Conservation (phyloP, 2,329 filamentous ascomycete genomes). For the Berkeleyomyces rouxiae region DNA sequence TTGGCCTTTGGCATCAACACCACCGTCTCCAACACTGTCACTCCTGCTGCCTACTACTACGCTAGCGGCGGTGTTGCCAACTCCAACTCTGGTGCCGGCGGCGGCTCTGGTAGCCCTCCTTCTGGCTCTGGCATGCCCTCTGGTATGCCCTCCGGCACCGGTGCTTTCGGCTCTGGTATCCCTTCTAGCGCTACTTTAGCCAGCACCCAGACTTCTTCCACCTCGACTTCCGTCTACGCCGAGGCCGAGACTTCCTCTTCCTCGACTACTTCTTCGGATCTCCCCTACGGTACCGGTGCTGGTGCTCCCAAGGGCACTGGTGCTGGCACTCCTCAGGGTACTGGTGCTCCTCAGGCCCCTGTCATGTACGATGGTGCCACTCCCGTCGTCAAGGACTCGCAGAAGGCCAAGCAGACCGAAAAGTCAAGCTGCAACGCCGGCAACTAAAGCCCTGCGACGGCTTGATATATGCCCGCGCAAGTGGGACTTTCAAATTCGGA, state of each 20-base stretch:
- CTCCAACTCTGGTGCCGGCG: not conserved
- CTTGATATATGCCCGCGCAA: not conserved
- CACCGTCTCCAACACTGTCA: slow-evolving; percentile 15
- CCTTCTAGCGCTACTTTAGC: not conserved
- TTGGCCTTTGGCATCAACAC: slow-evolving; percentile 34
- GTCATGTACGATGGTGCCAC: not conserved
- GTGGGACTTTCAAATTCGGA: not conserved
- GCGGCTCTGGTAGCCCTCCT: not conserved
- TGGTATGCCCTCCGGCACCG: not conserved
- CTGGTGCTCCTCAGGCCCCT: not conserved
- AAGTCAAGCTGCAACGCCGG: not conserved
- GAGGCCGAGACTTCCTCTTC: not conserved
- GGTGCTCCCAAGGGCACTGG: not conserved
- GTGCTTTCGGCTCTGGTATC: not conserved
- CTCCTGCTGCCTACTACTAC: slow-evolving; percentile 21
- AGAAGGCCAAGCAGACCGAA: not conserved
- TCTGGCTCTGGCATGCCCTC: not conserved
- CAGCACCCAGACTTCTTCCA: not conserved
- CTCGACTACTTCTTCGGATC: not conserved
- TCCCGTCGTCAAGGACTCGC: not conserved
- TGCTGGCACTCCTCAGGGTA: not conserved
- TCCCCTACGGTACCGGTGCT: too few species aligned
- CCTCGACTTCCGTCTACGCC: not conserved
- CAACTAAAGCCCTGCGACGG: not conserved
- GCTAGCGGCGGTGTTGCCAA: slow-evolving; percentile 21